These are phyloP conservation scores for Hygrophila difformis DNA, from an alignment of 257 asterid genomes.

Conservation along the genomic window DNA sequence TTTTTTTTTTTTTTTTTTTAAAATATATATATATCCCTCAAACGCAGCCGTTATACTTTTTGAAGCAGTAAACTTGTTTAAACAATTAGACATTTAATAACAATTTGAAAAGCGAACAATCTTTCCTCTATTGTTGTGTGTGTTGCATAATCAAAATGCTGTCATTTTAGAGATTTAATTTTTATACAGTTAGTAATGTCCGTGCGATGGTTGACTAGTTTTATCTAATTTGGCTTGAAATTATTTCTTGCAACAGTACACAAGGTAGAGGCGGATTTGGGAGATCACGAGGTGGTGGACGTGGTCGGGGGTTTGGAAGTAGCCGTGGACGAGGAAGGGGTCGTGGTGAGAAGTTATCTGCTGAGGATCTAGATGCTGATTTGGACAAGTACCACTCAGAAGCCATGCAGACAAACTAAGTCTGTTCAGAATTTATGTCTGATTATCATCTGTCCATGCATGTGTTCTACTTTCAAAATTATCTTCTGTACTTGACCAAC, in stretches of 20 bases:
- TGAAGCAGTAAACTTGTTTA: too few species aligned
- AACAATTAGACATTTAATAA: too few species aligned
- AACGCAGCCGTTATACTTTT: too few species aligned
- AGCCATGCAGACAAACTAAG: constrained; percentile 36
- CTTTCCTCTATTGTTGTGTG: too few species aligned
- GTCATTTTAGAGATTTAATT: too few species aligned
- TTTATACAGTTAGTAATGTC: neutral
- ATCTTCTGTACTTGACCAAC: neutral
- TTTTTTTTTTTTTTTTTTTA: too few species aligned
- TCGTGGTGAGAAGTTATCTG: constrained; percentile 48
- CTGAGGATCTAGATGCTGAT: constrained; percentile 76
- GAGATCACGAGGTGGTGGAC: constrained; percentile 35
- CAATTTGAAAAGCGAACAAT: too few species aligned
- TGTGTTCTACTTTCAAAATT: neutral
- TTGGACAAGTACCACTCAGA: constrained; percentile 57
- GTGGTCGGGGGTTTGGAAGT: constrained; percentile 35
- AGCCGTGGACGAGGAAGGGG: constrained; percentile 37
- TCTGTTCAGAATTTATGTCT: neutral
- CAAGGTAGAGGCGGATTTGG: constrained; percentile 47
- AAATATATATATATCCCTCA: too few species aligned
- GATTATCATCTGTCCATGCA: neutral
- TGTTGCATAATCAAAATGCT: too few species aligned
- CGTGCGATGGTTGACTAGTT: neutral
- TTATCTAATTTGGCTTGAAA: constrained; percentile 1
- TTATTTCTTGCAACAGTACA: constrained; percentile 21